Evolutionary conservation across 2,329 filamentous ascomycete species (phyloP).

Genomic region (Aspergillus sp.): DNA sequence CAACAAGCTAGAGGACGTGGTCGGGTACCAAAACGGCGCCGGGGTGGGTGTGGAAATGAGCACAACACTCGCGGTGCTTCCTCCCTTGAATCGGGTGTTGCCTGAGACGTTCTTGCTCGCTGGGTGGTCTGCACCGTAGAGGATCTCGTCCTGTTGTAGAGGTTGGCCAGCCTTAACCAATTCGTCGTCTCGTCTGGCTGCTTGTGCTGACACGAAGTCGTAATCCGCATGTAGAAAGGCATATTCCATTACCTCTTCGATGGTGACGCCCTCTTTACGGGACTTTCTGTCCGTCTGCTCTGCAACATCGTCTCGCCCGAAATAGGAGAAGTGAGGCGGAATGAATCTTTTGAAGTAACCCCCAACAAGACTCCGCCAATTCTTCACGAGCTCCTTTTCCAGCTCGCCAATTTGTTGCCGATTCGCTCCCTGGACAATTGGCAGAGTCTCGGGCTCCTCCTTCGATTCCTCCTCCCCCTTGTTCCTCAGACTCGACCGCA

Average conservation of each 20-base stretch:
- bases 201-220: constrained; percentile 87
- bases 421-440: constrained; percentile 49
- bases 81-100: constrained; percentile 75
- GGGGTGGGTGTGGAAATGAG: constrained; percentile 89
- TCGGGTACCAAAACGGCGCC: constrained; percentile 91
- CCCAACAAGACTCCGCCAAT: constrained; percentile 79
- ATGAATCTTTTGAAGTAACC: constrained; percentile 92
- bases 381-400: constrained; percentile 62
- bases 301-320: constrained; percentile 15
- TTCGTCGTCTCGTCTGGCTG: constrained; percentile 69
- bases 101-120: constrained; percentile 57
- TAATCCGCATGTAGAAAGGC: constrained; percentile 90
- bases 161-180: constrained; percentile 65
- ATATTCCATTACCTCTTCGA: constrained; percentile 65
- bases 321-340: constrained; percentile 65
- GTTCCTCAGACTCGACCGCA: constrained; percentile 64
- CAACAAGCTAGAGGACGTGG: constrained; percentile 72
- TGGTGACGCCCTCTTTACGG: constrained; percentile 27
- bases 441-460: constrained; percentile 26
- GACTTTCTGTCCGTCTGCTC: constrained; percentile 28
- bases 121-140: constrained; percentile 55
- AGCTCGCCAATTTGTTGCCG: constrained; percentile 58
- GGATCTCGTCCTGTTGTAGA: constrained; percentile 76
- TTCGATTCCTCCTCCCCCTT: constrained; percentile 12
- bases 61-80: constrained; percentile 83